phyloP scores from a whole-genome alignment of 805 yeast genomes.

The Priceomyces medius region DNA sequence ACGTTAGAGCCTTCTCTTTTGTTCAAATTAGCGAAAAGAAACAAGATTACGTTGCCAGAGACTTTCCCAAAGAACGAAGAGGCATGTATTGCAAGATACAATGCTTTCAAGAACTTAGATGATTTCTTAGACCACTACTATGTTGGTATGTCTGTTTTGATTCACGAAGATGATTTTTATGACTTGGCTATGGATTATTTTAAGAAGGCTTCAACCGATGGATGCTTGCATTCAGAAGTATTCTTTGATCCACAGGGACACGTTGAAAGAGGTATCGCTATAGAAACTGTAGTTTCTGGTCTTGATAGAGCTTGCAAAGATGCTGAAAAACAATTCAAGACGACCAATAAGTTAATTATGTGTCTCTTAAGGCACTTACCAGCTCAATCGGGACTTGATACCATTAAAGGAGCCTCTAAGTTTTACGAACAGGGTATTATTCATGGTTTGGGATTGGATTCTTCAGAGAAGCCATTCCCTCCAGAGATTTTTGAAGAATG shows the following conservation, averaged over 20 bases:
- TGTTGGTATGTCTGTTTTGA: slow-evolving; percentile 76
- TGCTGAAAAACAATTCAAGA: slow-evolving; percentile 59
- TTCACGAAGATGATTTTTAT: slow-evolving; percentile 67
- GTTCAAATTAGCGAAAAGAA: slow-evolving; percentile 35
- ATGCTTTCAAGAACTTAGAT: slow-evolving; percentile 64
- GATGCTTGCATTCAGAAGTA: slow-evolving; percentile 68
- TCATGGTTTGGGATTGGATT: slow-evolving; percentile 79
- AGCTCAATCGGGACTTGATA: slow-evolving; percentile 52
- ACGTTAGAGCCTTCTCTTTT: slow-evolving; percentile 11
- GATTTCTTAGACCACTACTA: slow-evolving; percentile 79
- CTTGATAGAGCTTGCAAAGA: slow-evolving; percentile 64
- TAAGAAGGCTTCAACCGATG: slow-evolving; percentile 55
- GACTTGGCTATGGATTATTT: slow-evolving; percentile 78
- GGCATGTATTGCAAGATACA: slow-evolving; percentile 58
- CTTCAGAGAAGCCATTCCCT: slow-evolving; percentile 76
- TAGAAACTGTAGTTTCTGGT: slow-evolving; percentile 63
- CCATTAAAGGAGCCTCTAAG: slow-evolving; percentile 53
- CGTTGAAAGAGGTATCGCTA: slow-evolving; percentile 59
- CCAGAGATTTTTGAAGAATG: slow-evolving; percentile 68
- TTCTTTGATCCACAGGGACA: slow-evolving; percentile 89
- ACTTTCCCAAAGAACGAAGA: slow-evolving; percentile 60
- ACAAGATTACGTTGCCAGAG: slow-evolving; percentile 56
- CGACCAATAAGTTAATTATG: slow-evolving; percentile 74
- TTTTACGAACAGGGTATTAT: slow-evolving; percentile 58
- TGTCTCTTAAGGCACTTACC: slow-evolving; percentile 78